Conservation (phyloP, 2,329 filamentous ascomycete species). For the Aspergillus cejpii region DNA sequence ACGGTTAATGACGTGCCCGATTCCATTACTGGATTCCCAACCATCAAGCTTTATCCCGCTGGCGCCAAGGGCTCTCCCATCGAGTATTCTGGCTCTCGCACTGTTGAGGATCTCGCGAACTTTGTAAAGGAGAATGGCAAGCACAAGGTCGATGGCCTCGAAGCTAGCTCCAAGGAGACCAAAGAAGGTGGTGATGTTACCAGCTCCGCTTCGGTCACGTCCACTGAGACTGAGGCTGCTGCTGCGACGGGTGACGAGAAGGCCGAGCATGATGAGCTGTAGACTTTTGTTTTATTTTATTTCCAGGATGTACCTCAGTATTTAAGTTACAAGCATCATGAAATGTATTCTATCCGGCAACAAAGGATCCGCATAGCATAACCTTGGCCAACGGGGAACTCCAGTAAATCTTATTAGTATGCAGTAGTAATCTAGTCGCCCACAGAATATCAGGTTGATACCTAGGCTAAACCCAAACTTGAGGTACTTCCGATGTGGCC, state of each 20-base stretch:
- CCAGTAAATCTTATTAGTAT: not conserved
- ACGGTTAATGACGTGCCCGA: conserved; percentile 95
- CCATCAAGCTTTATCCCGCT: conserved; percentile 95
- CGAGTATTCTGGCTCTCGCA: conserved; percentile 81
- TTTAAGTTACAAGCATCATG: not conserved
- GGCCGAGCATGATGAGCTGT: conserved; percentile 38
- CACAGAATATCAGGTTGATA: not conserved
- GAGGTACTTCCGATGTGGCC: no score
- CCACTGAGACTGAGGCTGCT: conserved; percentile 15
- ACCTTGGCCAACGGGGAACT: no score
- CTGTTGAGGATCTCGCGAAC: conserved; percentile 80
- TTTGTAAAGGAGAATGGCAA: conserved; percentile 96
- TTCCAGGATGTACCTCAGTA: conserved; percentile 2
- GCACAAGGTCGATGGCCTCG: conserved; percentile 65
- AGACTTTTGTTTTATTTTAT: conserved; percentile 17
- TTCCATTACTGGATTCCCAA: conserved; percentile 95
- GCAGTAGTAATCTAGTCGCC: not conserved
- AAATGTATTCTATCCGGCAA: not conserved
- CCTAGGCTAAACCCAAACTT: no score
- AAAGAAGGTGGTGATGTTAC: conserved; percentile 36
- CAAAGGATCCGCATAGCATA: no score
- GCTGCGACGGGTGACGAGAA: conserved; percentile 23
- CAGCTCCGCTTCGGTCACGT: conserved; percentile 19
- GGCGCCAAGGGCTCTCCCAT: conserved; percentile 78
- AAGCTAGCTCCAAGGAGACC: conserved; percentile 52